Evolutionary conservation across 2,329 filamentous ascomycete genomes (phyloP).

Genomic region (Penicillium vulpinum): DNA sequence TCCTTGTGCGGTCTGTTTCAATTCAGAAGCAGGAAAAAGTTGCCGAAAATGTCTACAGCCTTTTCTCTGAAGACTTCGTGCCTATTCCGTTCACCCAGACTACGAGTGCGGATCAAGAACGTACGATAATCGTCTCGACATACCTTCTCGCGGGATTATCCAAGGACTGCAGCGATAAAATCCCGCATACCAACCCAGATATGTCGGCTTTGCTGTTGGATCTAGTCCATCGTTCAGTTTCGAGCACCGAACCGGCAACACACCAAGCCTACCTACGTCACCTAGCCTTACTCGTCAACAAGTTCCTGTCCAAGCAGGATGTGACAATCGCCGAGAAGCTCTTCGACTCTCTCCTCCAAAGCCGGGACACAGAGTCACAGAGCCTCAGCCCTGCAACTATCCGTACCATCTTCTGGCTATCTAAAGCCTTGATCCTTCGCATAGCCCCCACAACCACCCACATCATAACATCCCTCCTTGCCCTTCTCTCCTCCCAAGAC

Average conservation of each 20-base stretch:
- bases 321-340: slow-evolving; percentile 33
- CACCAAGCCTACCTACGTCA: slow-evolving; percentile 46
- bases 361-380: slow-evolving; percentile 18
- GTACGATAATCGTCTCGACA: slow-evolving; percentile 57
- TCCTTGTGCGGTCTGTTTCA: slow-evolving; percentile 58
- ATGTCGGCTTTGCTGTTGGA: slow-evolving; percentile 39
- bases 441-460: slow-evolving; percentile 49
- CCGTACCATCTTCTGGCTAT: slow-evolving; percentile 59
- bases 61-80: slow-evolving; percentile 48
- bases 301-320: slow-evolving; percentile 41
- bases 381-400: slow-evolving; percentile 45
- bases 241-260: slow-evolving; percentile 33
- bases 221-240: slow-evolving; percentile 36
- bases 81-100: slow-evolving; percentile 38
- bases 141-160: slow-evolving; percentile 57
- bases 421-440: slow-evolving; percentile 62
- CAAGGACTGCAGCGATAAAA: slow-evolving; percentile 32
- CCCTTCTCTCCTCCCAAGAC: slow-evolving; percentile 46
- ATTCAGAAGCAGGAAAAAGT: slow-evolving; percentile 54
- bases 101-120: slow-evolving; percentile 38
- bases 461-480: slow-evolving; percentile 54
- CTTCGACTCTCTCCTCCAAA: slow-evolving; percentile 33
- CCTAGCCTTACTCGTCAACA: slow-evolving; percentile 43
- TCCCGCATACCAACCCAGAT: slow-evolving; percentile 35
- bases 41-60: slow-evolving; percentile 55